Percentiles rank a stretch among this genome's conserved stretches.
Evolutionary conservation across 768 basidiomycete species (phyloP).

Genomic region (Russula lepida): DNA sequence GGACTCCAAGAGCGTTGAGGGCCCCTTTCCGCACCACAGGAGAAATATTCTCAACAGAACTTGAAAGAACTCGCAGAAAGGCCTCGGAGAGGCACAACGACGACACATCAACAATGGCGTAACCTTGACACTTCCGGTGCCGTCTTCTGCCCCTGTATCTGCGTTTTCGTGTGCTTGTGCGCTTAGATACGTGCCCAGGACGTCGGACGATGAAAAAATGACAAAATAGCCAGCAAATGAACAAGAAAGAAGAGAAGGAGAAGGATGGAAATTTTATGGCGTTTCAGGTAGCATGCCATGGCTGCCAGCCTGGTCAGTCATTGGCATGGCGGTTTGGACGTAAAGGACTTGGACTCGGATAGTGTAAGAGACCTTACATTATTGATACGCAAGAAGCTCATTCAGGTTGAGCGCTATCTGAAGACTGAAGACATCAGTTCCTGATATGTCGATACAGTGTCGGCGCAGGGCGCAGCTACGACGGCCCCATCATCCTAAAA

Average conservation of each 20-base stretch:
- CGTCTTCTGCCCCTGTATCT: background rate
- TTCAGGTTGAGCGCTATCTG: too few species aligned
- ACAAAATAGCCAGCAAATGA: background rate
- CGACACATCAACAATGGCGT: background rate
- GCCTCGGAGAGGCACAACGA: background rate
- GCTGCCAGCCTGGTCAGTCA: background rate
- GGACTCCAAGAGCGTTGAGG: background rate
- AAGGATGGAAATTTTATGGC: background rate
- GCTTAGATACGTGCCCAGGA: background rate
- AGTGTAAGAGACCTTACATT: too few species aligned
- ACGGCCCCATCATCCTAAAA: too few species aligned
- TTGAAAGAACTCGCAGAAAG: background rate
- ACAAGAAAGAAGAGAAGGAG: background rate
- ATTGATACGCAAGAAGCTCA: too few species aligned
- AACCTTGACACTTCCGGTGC: background rate
- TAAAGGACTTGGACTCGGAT: too few species aligned
- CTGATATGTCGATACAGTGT: too few species aligned
- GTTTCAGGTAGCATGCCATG: background rate
- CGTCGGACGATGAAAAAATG: background rate
- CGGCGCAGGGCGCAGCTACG: too few species aligned
- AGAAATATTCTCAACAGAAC: background rate
- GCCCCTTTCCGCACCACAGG: background rate
- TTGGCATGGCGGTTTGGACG: too few species aligned
- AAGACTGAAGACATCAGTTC: too few species aligned
- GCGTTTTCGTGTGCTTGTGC: background rate